Base-by-base conservation (phyloP, 306 rosid genomes). In the Glycine tomentella region DNA sequence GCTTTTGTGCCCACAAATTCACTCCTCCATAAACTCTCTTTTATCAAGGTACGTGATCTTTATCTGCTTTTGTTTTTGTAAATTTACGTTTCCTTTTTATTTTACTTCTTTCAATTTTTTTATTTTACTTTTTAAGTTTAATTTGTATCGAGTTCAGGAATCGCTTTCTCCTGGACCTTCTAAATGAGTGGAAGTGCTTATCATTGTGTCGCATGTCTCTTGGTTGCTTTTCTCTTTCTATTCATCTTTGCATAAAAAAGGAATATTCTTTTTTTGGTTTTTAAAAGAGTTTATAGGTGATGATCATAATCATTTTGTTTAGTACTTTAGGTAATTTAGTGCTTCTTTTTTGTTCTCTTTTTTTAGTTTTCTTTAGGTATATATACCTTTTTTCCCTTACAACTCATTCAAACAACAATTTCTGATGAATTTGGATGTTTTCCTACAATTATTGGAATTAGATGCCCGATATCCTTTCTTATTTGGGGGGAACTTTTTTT, bases 1-100 rank as follows among this genome's bases (percentile, higher is more conserved):
- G 50, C 75, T 76, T 64, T 76, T 69, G 69, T 65, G 71, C 25
- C 80, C 87, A 55, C 52, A 33, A 13, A 8, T 70, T 76, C 72
- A 68, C 80, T 84, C 82, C 80, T 78, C 80, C 81, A 49, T 84
- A 55, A 72, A 42, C 72, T 77, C 80, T 75, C 84, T 79, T 82
- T 76, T 45, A 66, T 82, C 78, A 81, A 87, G 92, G 97, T 92
- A 89, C 81, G 12, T 67, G 34, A 72, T 10, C 17, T 50, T 61
- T 82, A 8, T 55, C 10, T 51, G 3, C 57, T 61, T 42, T 8
- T 67, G 52, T 9, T 67, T 78, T 86, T 78, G 9, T 36, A 58
- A 44, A 74, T 69, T 36, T 36, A 33, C 80, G 65, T 51, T 76
- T 82, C 51, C 69, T 58, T 58, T 71, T 38, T 13, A 2, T 31